These are phyloP conservation scores for Harringtonia lauricola DNA, from an alignment of 2,329 filamentous ascomycete genomes.

Conservation along the genomic window DNA sequence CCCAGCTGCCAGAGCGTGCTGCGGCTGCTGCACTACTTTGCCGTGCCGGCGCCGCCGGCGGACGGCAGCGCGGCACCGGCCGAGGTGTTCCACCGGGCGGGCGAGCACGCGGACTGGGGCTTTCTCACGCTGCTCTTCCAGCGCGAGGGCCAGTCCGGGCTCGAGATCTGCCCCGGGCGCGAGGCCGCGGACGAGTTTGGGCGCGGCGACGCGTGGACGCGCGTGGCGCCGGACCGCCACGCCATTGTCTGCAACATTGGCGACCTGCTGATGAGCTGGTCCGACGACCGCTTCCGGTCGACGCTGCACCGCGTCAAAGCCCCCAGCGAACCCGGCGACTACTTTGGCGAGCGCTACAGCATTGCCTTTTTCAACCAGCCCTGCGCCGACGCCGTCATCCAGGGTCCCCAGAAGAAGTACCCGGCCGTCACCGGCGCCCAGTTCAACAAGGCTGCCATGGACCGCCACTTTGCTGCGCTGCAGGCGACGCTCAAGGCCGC, in stretches of 20 bases:
- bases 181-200: conserved; percentile 49
- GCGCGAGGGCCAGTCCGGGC: conserved; percentile 44
- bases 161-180: conserved; percentile 55
- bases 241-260: conserved; percentile 56
- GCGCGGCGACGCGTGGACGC: conserved; percentile 50
- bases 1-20: conserved; percentile 43
- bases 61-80: conserved; percentile 23
- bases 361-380: conserved; percentile 53
- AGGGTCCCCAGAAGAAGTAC: conserved; percentile 52
- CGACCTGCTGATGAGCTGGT: conserved; percentile 56
- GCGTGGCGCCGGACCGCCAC: conserved; percentile 40
- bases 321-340: conserved; percentile 38
- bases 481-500: conserved; percentile 8
- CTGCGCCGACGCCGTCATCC: conserved; percentile 43
- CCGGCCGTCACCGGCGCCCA: conserved; percentile 46
- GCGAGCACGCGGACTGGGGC: conserved; percentile 50
- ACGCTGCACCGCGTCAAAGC: conserved; percentile 56
- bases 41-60: conserved; percentile 14
- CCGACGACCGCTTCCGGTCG: conserved; percentile 55
- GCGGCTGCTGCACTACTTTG: conserved; percentile 14
- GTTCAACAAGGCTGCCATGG: conserved; percentile 32
- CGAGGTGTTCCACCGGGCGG: conserved; percentile 44
- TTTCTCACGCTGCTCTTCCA: conserved; percentile 54
- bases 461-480: conserved; percentile 14
- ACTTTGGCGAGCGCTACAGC: conserved; percentile 50